Conservation (phyloP, 176 grass and related monocot genomes). For the Miscanthus lutarioriparius region DNA sequence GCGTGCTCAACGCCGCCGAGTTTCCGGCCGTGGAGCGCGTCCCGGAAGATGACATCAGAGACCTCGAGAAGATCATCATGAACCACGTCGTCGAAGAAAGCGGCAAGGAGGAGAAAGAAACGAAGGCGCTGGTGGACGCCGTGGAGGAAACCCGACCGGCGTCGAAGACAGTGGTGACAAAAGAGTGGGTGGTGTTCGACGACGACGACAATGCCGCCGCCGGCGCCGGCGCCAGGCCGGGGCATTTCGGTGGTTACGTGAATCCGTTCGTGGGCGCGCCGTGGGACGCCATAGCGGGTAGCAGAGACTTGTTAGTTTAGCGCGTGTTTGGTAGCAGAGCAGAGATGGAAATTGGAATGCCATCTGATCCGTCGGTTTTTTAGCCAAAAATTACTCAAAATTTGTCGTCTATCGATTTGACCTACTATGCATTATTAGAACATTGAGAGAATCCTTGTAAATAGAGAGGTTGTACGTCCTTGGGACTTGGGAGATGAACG, state of each 20-base stretch:
- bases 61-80: constrained; percentile 74
- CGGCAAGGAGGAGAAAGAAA: constrained; percentile 5
- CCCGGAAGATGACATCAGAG: constrained; percentile 71
- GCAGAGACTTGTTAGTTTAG: constrained; percentile 28
- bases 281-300: neutral
- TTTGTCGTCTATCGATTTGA: neutral
- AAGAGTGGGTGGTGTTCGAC: constrained; percentile 85
- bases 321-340: neutral
- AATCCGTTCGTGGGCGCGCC: constrained; percentile 38
- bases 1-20: constrained; percentile 68
- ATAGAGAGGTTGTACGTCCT: neutral
- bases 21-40: constrained; percentile 69
- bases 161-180: constrained; percentile 44
- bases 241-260: constrained; percentile 31
- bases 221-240: constrained; percentile 7
- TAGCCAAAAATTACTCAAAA: neutral
- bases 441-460: constrained; percentile 6
- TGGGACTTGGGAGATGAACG: neutral
- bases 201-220: constrained; percentile 34
- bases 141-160: constrained; percentile 21
- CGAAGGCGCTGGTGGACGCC: constrained; percentile 32
- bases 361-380: neutral
- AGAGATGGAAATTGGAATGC: neutral
- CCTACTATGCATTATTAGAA: neutral
- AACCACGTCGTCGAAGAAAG: constrained; percentile 29